phyloP scores from a whole-genome alignment of 495 filamentous ascomycete species.

The Chlorociboria aeruginascens region DNA sequence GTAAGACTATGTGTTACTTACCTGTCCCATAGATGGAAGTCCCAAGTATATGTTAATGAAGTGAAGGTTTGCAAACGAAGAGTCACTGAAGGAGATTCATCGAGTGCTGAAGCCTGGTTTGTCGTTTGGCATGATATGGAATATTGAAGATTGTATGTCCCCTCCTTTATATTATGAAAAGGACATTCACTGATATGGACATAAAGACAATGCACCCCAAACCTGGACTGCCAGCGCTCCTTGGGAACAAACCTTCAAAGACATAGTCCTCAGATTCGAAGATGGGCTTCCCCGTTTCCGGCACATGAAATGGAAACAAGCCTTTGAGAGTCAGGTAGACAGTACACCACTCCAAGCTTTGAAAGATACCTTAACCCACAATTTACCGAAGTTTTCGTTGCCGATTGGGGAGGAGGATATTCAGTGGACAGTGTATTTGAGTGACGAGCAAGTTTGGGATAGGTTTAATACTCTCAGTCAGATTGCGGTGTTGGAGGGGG shows the following conservation, averaged over 20 bases:
- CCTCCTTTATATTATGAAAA: background rate
- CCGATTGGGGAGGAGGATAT: slow-evolving; percentile 30
- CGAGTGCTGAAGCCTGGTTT: slow-evolving; percentile 40
- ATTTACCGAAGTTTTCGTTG: slow-evolving; percentile 36
- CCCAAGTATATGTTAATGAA: background rate
- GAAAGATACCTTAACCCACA: slow-evolving; percentile 20
- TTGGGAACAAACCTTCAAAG: slow-evolving; percentile 44
- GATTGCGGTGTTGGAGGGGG: slow-evolving; percentile 39
- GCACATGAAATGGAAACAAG: slow-evolving; percentile 36
- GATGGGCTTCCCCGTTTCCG: slow-evolving; percentile 46
- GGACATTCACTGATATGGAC: background rate
- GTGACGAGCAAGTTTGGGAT: slow-evolving; percentile 42
- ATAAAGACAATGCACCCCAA: slow-evolving; percentile 31
- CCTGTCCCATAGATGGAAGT: too few species aligned
- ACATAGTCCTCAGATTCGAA: slow-evolving; percentile 33
- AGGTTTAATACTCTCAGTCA: slow-evolving; percentile 43
- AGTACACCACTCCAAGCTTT: slow-evolving; percentile 29
- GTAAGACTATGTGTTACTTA: slow-evolving; percentile 20
- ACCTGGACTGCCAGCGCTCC: slow-evolving; percentile 29
- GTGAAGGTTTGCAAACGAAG: slow-evolving; percentile 46
- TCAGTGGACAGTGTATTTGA: slow-evolving; percentile 34
- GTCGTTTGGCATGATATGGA: slow-evolving; percentile 50
- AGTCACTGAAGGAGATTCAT: slow-evolving; percentile 44
- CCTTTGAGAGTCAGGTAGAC: slow-evolving; percentile 38
- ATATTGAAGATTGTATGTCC: slow-evolving; percentile 49